Conservation (phyloP, 352 stramenopile species). For the Globisporangium yorkense region DNA sequence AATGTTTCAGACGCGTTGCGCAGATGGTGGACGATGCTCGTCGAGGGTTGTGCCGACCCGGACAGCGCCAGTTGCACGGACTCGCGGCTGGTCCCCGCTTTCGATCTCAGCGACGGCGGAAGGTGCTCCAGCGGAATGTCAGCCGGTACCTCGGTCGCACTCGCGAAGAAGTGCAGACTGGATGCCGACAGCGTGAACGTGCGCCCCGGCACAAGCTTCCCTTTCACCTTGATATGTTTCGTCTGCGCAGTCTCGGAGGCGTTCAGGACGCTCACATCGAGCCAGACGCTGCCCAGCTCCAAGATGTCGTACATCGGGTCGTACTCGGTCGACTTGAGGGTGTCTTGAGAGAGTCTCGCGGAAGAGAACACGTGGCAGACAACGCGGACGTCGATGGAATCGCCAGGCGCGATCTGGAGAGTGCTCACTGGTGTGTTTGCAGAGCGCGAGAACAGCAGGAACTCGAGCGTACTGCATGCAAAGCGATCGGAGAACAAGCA, state of each 20-base stretch:
- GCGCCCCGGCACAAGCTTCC: slow-evolving; percentile 70
- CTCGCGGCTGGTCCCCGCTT: slow-evolving; percentile 30
- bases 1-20: slow-evolving; percentile 70
- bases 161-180: slow-evolving; percentile 75
- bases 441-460: slow-evolving; percentile 72
- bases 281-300: slow-evolving; percentile 52
- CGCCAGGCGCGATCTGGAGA: slow-evolving; percentile 60
- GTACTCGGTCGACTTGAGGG: slow-evolving; percentile 26
- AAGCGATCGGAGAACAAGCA: not conserved
- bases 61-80: slow-evolving; percentile 19
- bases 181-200: slow-evolving; percentile 79
- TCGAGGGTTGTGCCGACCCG: slow-evolving; percentile 15
- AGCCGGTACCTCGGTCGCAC: slow-evolving; percentile 42
- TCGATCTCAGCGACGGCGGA: slow-evolving; percentile 35
- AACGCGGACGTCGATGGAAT: slow-evolving; percentile 81
- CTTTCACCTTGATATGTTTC: slow-evolving; percentile 65
- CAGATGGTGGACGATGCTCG: slow-evolving; percentile 50
- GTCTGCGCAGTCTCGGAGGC: slow-evolving; percentile 55
- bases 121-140: slow-evolving; percentile 44
- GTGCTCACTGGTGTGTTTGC: slow-evolving; percentile 72
- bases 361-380: slow-evolving; percentile 68
- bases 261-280: slow-evolving; percentile 66
- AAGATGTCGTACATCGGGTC: slow-evolving; percentile 41
- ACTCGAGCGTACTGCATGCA: slow-evolving; percentile 49
- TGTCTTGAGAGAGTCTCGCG: slow-evolving; percentile 46